phyloP scores from a whole-genome alignment of 2,329 filamentous ascomycete species.

The Tothia fuscella region DNA sequence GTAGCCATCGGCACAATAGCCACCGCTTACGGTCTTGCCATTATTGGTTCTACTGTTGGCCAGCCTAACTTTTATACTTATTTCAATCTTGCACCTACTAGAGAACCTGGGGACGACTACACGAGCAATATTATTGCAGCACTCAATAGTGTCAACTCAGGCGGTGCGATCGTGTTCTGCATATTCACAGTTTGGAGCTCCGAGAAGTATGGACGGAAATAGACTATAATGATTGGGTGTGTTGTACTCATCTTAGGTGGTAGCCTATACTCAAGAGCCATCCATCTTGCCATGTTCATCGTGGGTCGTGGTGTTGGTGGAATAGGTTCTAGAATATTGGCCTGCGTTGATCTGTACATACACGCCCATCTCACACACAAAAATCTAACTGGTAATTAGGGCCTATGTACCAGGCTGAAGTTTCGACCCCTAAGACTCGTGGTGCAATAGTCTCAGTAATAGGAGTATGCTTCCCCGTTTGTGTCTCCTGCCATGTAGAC shows the following conservation, averaged over 20 bases:
- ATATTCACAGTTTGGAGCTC: conserved; percentile 20
- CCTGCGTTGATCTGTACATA: background rate
- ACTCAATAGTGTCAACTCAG: conserved; percentile 26
- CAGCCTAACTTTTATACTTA: conserved; percentile 26
- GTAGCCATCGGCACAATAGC: conserved; percentile 10
- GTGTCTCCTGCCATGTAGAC: too few relatives aligned
- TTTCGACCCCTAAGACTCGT: conserved; percentile 17
- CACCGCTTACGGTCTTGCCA: conserved; percentile 9
- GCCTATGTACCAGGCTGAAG: conserved; percentile 19
- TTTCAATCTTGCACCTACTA: conserved; percentile 20
- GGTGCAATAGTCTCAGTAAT: conserved; percentile 21
- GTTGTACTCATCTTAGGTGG: conserved; percentile 28
- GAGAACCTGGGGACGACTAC: conserved; percentile 20
- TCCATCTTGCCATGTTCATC: conserved; percentile 30
- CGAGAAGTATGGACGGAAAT: conserved; percentile 24
- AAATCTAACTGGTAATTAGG: conserved; percentile 11
- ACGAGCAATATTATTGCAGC: conserved; percentile 25
- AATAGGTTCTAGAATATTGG: conserved; percentile 25
- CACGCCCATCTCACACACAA: background rate
- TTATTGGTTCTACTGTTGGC: conserved; percentile 26
- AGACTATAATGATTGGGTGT: conserved; percentile 26
- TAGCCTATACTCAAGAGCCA: conserved; percentile 26
- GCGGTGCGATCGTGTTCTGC: conserved; percentile 21
- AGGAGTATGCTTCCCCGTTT: conserved; percentile 11
- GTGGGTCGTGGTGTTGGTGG: conserved; percentile 28